Evolutionary conservation across 176 grass and related monocot species (phyloP).

Genomic region (Rhipidocladum racemiflorum): DNA sequence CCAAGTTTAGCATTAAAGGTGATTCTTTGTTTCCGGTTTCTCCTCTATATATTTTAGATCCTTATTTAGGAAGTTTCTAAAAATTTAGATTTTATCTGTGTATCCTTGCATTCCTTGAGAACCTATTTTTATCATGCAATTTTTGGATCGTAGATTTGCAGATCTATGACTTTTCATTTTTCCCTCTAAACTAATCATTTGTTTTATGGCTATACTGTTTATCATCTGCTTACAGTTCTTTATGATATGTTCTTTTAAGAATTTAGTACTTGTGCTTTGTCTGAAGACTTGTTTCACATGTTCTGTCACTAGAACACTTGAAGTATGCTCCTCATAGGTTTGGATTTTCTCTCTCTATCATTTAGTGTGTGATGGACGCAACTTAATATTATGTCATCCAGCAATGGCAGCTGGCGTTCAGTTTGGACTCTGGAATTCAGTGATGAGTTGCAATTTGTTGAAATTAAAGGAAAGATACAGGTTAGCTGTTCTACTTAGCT

Average conservation of each 20-base stretch:
- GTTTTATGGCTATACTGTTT: neutral
- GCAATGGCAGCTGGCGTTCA: constrained; percentile 85
- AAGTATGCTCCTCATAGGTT: constrained; percentile 30
- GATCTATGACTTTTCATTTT: neutral
- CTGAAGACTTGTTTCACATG: constrained; percentile 11
- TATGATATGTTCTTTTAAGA: neutral
- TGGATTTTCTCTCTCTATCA: constrained; percentile 26
- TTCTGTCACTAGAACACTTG: neutral
- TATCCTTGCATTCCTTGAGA: constrained; percentile 13
- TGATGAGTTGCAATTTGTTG: constrained; percentile 66
- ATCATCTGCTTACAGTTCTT: neutral
- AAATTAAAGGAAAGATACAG: constrained; percentile 93
- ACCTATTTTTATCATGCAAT: neutral
- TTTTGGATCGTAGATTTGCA: neutral
- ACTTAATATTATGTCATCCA: constrained; percentile 49
- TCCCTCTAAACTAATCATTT: neutral
- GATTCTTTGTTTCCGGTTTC: neutral
- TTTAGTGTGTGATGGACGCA: constrained; percentile 39
- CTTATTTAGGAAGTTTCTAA: neutral
- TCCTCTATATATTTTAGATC: neutral
- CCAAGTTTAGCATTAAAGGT: neutral
- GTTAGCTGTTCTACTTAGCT: constrained; percentile 43
- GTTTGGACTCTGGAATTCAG: constrained; percentile 83
- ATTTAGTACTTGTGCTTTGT: constrained; percentile 10
- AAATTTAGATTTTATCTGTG: neutral